phyloP scores from a whole-genome alignment of 805 yeast genomes.

The Candida silvatica region DNA sequence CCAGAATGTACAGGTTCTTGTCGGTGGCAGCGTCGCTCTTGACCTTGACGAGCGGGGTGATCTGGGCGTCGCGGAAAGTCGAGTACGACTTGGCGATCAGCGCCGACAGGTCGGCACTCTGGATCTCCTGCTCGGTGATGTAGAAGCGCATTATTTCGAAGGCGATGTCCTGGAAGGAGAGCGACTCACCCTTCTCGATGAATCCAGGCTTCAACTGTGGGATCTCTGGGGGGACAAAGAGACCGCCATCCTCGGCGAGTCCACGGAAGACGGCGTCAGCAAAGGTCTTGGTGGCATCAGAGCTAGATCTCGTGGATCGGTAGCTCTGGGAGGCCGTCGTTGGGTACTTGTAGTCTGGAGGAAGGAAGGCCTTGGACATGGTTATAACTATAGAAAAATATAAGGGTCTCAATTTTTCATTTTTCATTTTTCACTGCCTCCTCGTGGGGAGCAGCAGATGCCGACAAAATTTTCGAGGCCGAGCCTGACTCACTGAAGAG shows the following conservation, averaged over 20 bases:
- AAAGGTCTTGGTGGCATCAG: constrained; percentile 46
- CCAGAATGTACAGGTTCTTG: constrained; percentile 62
- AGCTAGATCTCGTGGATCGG: constrained; percentile 71
- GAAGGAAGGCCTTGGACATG: too few species aligned
- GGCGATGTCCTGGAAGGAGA: constrained; percentile 81
- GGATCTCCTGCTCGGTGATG: constrained; percentile 64
- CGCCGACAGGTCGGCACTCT: constrained; percentile 52
- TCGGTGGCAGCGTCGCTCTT: constrained; percentile 42
- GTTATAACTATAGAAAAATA: too few species aligned
- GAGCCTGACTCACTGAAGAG: not conserved
- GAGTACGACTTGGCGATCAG: constrained; percentile 72
- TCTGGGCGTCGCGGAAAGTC: constrained; percentile 80
- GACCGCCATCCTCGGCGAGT: constrained; percentile 93
- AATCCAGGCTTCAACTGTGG: constrained; percentile 55
- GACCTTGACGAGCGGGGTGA: constrained; percentile 66
- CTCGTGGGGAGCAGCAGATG: not conserved
- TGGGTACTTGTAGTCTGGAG: not conserved
- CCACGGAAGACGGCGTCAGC: constrained; percentile 86
- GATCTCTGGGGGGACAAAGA: constrained; percentile 78
- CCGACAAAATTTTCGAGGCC: not conserved
- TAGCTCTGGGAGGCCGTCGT: constrained; percentile 43
- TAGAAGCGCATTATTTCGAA: constrained; percentile 77
- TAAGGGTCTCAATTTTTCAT: too few species aligned
- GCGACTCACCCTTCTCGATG: constrained; percentile 58
- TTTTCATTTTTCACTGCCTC: too few species aligned